phyloP scores from a whole-genome alignment of 441 rosid species.

The Metrosideros polymorpha region DNA sequence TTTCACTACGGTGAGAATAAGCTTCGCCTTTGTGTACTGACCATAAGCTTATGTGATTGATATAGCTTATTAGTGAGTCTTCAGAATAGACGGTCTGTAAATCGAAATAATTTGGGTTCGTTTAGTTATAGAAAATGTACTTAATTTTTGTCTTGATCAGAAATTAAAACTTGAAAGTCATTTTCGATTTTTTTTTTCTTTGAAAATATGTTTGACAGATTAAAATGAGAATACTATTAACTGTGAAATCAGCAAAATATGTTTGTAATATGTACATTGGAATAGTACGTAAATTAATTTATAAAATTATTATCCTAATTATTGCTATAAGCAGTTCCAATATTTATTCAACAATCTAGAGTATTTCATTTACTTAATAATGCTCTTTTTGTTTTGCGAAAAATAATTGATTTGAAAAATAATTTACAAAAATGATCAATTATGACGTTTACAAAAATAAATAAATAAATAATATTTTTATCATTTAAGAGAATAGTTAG shows the following conservation, averaged over 20 bases:
- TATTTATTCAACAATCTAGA: not conserved
- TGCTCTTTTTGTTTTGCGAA: too few species aligned
- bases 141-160: not conserved
- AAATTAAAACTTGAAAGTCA: not conserved
- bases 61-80: not conserved
- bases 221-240: not conserved
- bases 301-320: not conserved
- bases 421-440: too few species aligned
- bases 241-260: not conserved
- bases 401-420: too few species aligned
- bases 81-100: not conserved
- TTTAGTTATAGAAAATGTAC: not conserved
- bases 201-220: not conserved
- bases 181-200: not conserved
- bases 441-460: too few species aligned
- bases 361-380: not conserved
- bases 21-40: too few species aligned
- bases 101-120: not conserved
- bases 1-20: not conserved
- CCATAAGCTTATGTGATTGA: not conserved
- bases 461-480: too few species aligned
- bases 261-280: not conserved
- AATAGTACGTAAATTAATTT: too few species aligned
- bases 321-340: not conserved
- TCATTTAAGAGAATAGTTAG: too few species aligned